Percentiles rank a stretch among this genome's conserved stretches.
phyloP scores from a whole-genome alignment of 805 yeast species.

The Candida dajiaensis region DNA sequence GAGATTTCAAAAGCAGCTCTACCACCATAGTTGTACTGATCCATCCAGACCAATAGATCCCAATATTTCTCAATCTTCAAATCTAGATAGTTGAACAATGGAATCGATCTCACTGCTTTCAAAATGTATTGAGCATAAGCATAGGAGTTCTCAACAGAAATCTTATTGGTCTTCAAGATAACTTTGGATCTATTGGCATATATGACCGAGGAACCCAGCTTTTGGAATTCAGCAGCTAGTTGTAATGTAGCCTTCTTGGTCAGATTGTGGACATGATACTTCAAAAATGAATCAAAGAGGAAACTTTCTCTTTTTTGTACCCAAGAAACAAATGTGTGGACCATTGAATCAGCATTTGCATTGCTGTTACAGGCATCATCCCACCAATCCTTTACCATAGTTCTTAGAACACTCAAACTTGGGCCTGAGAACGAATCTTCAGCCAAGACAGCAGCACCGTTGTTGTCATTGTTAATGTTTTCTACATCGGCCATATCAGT shows the following conservation, averaged over 20 bases:
- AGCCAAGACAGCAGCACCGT: slow-evolving; percentile 41
- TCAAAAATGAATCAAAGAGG: slow-evolving; percentile 71
- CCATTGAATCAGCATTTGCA: slow-evolving; percentile 73
- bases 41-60: slow-evolving; percentile 97
- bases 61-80: slow-evolving; percentile 70
- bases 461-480: slow-evolving; percentile 25
- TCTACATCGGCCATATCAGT: slow-evolving; percentile 57
- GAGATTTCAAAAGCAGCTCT: slow-evolving; percentile 36
- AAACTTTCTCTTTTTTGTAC: slow-evolving; percentile 68
- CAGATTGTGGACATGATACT: slow-evolving; percentile 82
- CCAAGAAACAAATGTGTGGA: slow-evolving; percentile 81
- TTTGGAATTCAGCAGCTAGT: slow-evolving; percentile 68
- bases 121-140: slow-evolving; percentile 85
- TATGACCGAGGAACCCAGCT: slow-evolving; percentile 73
- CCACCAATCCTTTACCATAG: slow-evolving; percentile 88
- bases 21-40: slow-evolving; percentile 83
- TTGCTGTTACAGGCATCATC: slow-evolving; percentile 71
- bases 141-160: slow-evolving; percentile 78
- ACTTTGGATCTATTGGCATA: slow-evolving; percentile 77
- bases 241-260: slow-evolving; percentile 80
- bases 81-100: slow-evolving; percentile 79
- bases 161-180: slow-evolving; percentile 66
- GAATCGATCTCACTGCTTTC: slow-evolving; percentile 71
- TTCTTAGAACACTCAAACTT: slow-evolving; percentile 64
- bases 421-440: slow-evolving; percentile 79